A percentile compares a stretch with the other conserved stretches of the same genome.
These are phyloP conservation scores for Debaryomyces singareniensis DNA, from an alignment of 1,139 yeast species.

Conservation along the genomic window DNA sequence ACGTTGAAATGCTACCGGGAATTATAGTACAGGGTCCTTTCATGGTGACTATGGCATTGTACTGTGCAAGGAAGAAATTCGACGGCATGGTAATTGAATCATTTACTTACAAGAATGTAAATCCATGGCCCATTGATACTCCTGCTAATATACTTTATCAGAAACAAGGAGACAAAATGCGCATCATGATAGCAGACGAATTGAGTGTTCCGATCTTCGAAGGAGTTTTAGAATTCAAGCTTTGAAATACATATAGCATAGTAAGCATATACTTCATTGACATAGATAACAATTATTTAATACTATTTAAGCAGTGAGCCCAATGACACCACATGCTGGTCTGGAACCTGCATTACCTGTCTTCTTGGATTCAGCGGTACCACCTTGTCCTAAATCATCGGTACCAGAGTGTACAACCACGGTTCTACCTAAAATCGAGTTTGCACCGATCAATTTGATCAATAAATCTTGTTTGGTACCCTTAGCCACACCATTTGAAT, in stretches of 20 bases:
- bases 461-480: constrained; percentile 76
- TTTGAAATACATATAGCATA: too few relatives aligned
- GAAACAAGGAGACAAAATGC: constrained; percentile 4
- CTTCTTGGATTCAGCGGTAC: constrained; percentile 85
- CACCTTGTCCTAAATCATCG: constrained; percentile 97
- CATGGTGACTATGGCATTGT: constrained; percentile 52
- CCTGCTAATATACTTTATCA: constrained; percentile 1
- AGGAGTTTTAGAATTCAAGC: too few relatives aligned
- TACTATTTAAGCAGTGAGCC: constrained; percentile 39
- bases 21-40: constrained; percentile 81
- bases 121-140: constrained; percentile 37
- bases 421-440: constrained; percentile 90
- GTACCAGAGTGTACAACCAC: constrained; percentile 92
- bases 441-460: constrained; percentile 75
- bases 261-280: too few relatives aligned
- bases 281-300: too few relatives aligned
- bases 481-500: constrained; percentile 80
- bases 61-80: constrained; percentile 25
- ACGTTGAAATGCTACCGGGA: constrained; percentile 53
- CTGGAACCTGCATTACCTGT: constrained; percentile 99
- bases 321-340: constrained; percentile 99
- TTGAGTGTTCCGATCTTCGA: too few relatives aligned
- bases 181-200: background rate
- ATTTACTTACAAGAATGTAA: constrained; percentile 44
- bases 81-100: constrained; percentile 10